Base-by-base conservation (phyloP, 495 filamentous ascomycete species). In the Aspergillus haitiensis region DNA sequence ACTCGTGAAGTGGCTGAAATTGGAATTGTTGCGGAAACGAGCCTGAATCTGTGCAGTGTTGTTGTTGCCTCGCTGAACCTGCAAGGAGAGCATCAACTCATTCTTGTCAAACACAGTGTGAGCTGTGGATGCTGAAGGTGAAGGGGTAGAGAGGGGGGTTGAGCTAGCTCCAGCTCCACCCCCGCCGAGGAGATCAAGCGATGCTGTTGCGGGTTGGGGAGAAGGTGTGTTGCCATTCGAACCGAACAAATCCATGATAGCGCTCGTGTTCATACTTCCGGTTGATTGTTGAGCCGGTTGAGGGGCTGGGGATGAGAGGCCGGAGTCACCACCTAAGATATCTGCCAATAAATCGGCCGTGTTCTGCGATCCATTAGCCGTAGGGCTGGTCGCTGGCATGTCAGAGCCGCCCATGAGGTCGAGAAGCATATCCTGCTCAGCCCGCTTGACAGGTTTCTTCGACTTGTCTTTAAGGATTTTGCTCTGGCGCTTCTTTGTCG, bases 341-440 rank as follows among this genome's bases (percentile, higher is more conserved):
- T 96, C 93, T 34, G 89, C 91, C 50, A 98, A 82, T 13, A 97
- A 76, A 71, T 96, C 92, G 42, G 90, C 83, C 56, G 92, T 95
- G 67, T 91, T 91, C 52, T 86, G 82, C 7, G 78, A 76, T 54
- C 90, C 91, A 64, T 85, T 89, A 37, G 80, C 77, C 12, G 79
- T 75, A 35, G 74, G 72, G 60, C 74, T 81, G 46, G 73, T 70
- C 36, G 71, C 66, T 10, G 88, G 78, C 36, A 84, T 77, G 60
- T 85, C 84, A n/a, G 83, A 78, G 60, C 93, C 93, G 44, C 91
- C 91, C 84, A 98, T 95, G 34, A 98, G 80, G 64, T 98, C 94
- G 51, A 96, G 85, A 21, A 98, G 82, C 61, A 94, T 83, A 65
- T 97, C 93, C 71, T 96, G 88, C 66, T 96, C 93, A 39, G 89